Evolutionary conservation across 306 rosid genomes (phyloP), one percentile per base, ranked within the genome.

Genomic region (Trifolium subterraneum): DNA sequence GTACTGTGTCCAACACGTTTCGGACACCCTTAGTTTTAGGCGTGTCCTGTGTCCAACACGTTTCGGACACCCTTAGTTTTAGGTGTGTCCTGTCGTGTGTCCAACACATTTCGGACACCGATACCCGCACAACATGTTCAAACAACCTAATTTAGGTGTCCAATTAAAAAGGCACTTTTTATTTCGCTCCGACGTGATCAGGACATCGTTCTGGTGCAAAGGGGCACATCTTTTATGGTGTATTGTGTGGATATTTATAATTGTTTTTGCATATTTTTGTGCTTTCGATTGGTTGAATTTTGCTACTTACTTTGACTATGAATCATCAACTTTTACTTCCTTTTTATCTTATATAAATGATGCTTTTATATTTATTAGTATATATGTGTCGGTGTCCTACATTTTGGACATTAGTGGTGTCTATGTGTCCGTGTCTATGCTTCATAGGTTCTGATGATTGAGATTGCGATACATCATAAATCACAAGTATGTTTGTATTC

Each of bases 391-490:
- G 7, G 10, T 60, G 38, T 60, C 12, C 42, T 60, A 60, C 22
- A 6, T 60, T 29, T 60, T 19, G 3, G 6, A 8, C 42, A 31
- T 31, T 15, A 29, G 66, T 31, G 22, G 20, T 60, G 19, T 60
- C 11, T 60, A 15, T 7, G 38, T 59, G 66, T 60, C 23, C 8
- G 6, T 60, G 39, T 25, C 19, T 1, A 20, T 59, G 65, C 63
- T 23, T 56, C 36, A 27, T 60, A 58, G 39, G 36, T 38, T 39
- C 41, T 55, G 42, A 29, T 58, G 70, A 64, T 33, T 50, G 54
- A 50, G 72, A 22, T 70, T 65, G 50, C 11, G 20, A 60, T 60
- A 29, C 42, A 15, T 39, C 35, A 7, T 65, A 18, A 10, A 27
- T 68, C 7, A 33, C 6, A 36, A 36, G 20, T 39, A 29, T 68